Conservation (phyloP, 2,329 filamentous ascomycete genomes). For the Fusarium domesticum region DNA sequence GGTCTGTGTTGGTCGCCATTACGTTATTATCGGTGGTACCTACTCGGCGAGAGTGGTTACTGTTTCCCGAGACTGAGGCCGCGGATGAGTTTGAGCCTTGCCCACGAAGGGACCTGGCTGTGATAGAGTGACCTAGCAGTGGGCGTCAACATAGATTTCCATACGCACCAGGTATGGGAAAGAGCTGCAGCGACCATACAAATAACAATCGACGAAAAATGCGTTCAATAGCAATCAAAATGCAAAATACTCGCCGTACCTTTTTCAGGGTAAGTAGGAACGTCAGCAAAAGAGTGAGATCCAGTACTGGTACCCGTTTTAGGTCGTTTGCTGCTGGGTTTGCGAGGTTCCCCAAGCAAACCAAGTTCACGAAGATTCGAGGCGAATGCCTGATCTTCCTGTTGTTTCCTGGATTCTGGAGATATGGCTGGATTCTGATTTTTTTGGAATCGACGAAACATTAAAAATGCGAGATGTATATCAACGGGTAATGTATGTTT, state of each 20-base stretch:
- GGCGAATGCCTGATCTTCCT: slow-evolving; percentile 24
- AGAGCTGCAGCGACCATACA: background rate
- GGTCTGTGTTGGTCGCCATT: slow-evolving; percentile 56
- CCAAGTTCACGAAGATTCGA: slow-evolving; percentile 31
- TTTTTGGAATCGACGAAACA: slow-evolving; percentile 39
- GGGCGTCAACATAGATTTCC: slow-evolving; percentile 7
- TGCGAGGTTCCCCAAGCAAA: slow-evolving; percentile 25
- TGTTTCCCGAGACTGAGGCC: slow-evolving; percentile 35
- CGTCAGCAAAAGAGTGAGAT: slow-evolving; percentile 27
- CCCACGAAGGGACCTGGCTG: slow-evolving; percentile 27
- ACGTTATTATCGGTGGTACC: slow-evolving; percentile 41
- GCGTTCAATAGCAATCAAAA: background rate
- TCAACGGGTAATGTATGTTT: slow-evolving; percentile 13
- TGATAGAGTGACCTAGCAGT: slow-evolving; percentile 27
- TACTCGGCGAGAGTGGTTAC: slow-evolving; percentile 35
- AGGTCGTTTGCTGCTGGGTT: slow-evolving; percentile 24
- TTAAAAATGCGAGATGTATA: slow-evolving; percentile 31
- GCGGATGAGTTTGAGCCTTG: slow-evolving; percentile 34
- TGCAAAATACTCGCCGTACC: slow-evolving; percentile 27
- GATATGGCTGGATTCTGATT: slow-evolving; percentile 28
- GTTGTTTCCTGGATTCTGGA: slow-evolving; percentile 17
- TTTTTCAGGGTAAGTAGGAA: slow-evolving; percentile 40
- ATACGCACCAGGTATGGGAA: background rate
- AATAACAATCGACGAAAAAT: background rate
- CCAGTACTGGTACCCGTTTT: slow-evolving; percentile 29